Conservation (phyloP, 164 flowering plant species). For the Houttuynia cordata region DNA sequence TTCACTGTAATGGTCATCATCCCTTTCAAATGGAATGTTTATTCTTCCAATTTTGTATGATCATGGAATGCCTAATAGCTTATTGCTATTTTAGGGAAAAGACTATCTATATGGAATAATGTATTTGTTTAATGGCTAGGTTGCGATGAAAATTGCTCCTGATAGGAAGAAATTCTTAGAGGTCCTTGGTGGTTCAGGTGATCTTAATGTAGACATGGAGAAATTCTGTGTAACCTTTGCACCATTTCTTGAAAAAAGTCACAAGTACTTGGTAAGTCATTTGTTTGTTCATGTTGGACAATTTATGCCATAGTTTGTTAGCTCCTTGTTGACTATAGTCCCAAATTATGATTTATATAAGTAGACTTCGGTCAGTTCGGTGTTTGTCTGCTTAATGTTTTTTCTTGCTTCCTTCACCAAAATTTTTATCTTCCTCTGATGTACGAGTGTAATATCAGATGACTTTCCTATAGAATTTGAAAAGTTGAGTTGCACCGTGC, state of each 20-base stretch:
- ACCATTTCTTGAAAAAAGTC: conserved; percentile 69
- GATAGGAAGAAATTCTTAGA: conserved; percentile 94
- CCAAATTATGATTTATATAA: too few species aligned
- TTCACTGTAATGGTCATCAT: conserved; percentile 20
- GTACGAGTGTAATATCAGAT: too few species aligned
- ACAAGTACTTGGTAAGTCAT: conserved; percentile 69
- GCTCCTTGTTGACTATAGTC: too few species aligned
- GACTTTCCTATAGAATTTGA: too few species aligned
- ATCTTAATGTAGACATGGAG: conserved; percentile 59
- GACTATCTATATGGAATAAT: background rate
- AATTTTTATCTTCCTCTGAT: background rate
- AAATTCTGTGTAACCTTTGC: conserved; percentile 51
- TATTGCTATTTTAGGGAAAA: background rate
- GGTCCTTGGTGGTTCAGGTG: conserved; percentile 50
- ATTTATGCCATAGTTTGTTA: background rate
- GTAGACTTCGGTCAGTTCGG: too few species aligned
- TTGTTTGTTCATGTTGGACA: background rate
- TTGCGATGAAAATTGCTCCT: conserved; percentile 92
- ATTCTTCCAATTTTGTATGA: background rate
- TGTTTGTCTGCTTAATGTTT: too few species aligned
- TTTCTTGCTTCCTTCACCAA: background rate
- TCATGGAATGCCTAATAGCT: too few species aligned
- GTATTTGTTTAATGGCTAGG: conserved; percentile 15
- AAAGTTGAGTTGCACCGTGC: conserved; percentile 4
- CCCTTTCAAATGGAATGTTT: background rate